Base-by-base conservation (phyloP, 345 rosid species). In the Rhodamnia rubescens region DNA sequence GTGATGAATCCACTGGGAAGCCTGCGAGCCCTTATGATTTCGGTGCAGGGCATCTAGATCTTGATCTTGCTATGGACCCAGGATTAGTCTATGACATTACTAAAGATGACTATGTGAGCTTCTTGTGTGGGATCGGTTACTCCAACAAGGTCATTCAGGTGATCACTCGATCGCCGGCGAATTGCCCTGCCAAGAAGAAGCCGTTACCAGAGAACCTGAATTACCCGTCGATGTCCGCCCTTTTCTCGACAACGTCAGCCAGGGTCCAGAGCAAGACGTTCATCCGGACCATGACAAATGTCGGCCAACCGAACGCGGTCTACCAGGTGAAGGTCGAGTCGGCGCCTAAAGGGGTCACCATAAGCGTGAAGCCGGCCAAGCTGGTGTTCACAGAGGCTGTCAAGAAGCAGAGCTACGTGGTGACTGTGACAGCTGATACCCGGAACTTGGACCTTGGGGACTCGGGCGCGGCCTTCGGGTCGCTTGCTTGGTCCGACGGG, bases 141-240 rank as follows among this genome's bases (percentile, higher is more conserved):
- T 91, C 93, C 6, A 91, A 94, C 1, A 94, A 89, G 85, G 75
- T 92, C 50, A 92, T 96, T 74, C 96, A 95, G 89, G 96, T 96
- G 85, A 91, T 95, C 87, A 93, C 96, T 0, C 87, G 96, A 84
- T 54, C 90, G 6, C 94, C 93, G 0, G 92, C 87, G 12, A 89
- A 47, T 47, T 96, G 98, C 87, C 95, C 94, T 1, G 87, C 42
- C 82, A 92, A 61, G 88, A 97, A 86, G 87, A 97, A 86, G 87
- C 92, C 96, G 7, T 85, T 88, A 59, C 94, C 96, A 2, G 96
- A 91, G 86, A 93, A 93, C 86, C 89, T 95, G 20, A 95, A 97
- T 85, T 97, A 97, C 87, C 99, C 98, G 3, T 95, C 98, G 13
- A 85, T 97, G 20, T 92, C 91, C 0, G 95, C 96, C n/a, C n/a